Conservation (phyloP, 1,139 yeast species). For the Yamadazyma aaseri region DNA sequence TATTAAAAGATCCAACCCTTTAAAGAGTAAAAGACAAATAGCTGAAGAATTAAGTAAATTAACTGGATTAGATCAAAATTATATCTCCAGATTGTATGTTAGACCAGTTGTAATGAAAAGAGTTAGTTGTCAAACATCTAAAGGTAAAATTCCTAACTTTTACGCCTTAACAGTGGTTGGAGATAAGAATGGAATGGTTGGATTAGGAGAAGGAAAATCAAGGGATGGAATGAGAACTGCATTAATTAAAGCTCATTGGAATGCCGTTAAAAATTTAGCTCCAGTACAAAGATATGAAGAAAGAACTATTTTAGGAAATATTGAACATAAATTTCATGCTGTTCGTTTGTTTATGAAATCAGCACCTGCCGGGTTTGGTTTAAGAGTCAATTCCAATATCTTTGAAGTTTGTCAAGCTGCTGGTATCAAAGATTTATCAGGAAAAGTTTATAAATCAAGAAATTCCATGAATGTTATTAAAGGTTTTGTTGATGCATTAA, state of each 20-base stretch:
- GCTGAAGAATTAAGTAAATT: slow-evolving; percentile 63
- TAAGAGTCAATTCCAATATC: slow-evolving; percentile 87
- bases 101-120: slow-evolving; percentile 73
- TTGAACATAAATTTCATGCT: slow-evolving; percentile 84
- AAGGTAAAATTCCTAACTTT: slow-evolving; percentile 86
- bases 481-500: slow-evolving; percentile 84
- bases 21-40: slow-evolving; percentile 27
- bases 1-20: slow-evolving; percentile 15
- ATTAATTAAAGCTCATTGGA: slow-evolving; percentile 85
- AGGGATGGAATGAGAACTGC: slow-evolving; percentile 78
- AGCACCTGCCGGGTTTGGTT: slow-evolving; percentile 93
- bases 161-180: slow-evolving; percentile 91
- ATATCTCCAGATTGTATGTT: slow-evolving; percentile 61
- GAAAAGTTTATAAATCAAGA: slow-evolving; percentile 88
- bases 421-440: slow-evolving; percentile 91
- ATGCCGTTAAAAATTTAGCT: slow-evolving; percentile 82
- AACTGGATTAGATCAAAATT: slow-evolving; percentile 72
- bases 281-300: slow-evolving; percentile 86
- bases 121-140: slow-evolving; percentile 89
- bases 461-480: slow-evolving; percentile 94
- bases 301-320: slow-evolving; percentile 85
- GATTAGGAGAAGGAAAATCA: slow-evolving; percentile 94
- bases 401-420: slow-evolving; percentile 93
- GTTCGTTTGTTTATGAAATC: slow-evolving; percentile 78
- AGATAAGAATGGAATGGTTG: slow-evolving; percentile 89